Evolutionary conservation across 2,329 filamentous ascomycete species (phyloP).

Genomic region (Fusarium sp.): DNA sequence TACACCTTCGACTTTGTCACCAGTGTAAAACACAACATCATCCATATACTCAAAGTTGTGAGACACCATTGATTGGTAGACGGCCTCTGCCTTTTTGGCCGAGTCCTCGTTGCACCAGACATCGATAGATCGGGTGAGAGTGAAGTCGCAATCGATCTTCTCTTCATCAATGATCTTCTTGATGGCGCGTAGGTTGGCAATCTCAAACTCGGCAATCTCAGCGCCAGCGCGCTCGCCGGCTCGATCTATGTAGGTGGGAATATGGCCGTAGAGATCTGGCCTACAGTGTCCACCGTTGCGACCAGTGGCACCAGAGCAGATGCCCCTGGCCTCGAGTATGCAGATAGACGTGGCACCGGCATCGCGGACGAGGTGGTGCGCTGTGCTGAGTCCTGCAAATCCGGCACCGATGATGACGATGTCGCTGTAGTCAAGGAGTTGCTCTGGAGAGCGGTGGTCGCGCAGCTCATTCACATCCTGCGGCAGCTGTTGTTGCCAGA

Average conservation of each 20-base stretch:
- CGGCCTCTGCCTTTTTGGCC: constrained; percentile 5
- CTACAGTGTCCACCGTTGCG: constrained; percentile 9
- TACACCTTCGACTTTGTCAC: constrained; percentile 7
- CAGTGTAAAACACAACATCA: constrained; percentile 17
- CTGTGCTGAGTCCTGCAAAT: constrained; percentile 6
- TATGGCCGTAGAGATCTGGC: constrained; percentile 9
- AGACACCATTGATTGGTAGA: constrained; percentile 7
- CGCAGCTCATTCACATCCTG: neutral
- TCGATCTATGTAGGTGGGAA: constrained; percentile 12
- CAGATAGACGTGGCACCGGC: neutral
- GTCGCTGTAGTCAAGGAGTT: constrained; percentile 8
- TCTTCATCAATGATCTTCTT: constrained; percentile 16
- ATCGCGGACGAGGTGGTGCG: constrained; percentile 2
- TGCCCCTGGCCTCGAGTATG: constrained; percentile 6
- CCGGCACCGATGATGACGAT: constrained; percentile 11
- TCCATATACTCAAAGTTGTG: constrained; percentile 16
- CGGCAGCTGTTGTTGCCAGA: constrained; percentile 6
- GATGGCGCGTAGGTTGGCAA: neutral
- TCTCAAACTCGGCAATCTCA: constrained; percentile 14
- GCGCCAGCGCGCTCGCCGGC: constrained; percentile 1
- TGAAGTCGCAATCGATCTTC: constrained; percentile 17
- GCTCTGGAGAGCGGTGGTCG: neutral
- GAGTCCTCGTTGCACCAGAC: constrained; percentile 16
- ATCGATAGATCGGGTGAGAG: constrained; percentile 11
- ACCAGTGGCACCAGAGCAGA: constrained; percentile 12